These are phyloP conservation scores for Peniophora sp. DNA, from an alignment of 1,284 basidiomycete species.

Conservation along the genomic window DNA sequence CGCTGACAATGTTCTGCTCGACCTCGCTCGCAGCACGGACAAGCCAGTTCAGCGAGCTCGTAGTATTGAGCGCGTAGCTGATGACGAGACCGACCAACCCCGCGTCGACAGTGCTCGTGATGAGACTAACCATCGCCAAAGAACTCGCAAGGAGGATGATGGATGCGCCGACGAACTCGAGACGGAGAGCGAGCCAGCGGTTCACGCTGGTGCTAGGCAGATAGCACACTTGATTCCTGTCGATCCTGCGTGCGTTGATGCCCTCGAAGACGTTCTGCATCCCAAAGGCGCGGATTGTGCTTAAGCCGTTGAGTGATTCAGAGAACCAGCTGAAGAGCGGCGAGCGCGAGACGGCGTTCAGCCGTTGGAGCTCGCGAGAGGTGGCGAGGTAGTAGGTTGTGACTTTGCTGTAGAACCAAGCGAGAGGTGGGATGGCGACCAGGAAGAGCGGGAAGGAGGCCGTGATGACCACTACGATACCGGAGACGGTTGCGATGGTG, in stretches of 20 bases:
- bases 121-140: constrained; percentile 64
- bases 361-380: constrained; percentile 85
- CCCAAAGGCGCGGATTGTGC: constrained; percentile 79
- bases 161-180: constrained; percentile 79
- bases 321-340: constrained; percentile 90
- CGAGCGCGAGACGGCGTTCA: constrained; percentile 85
- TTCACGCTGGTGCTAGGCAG: constrained; percentile 68
- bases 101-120: constrained; percentile 74
- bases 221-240: constrained; percentile 81
- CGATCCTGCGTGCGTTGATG: constrained; percentile 74
- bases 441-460: constrained; percentile 80
- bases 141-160: constrained; percentile 74
- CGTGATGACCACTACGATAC: constrained; percentile 76
- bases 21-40: constrained; percentile 86
- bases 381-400: constrained; percentile 91
- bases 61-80: constrained; percentile 79
- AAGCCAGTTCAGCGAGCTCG: constrained; percentile 82
- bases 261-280: constrained; percentile 70
- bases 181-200: constrained; percentile 71
- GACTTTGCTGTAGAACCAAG: constrained; percentile 68
- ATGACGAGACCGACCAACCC: constrained; percentile 89
- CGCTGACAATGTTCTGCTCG: constrained; percentile 90
- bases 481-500: constrained; percentile 53
- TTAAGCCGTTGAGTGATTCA: constrained; percentile 78
- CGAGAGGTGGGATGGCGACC: constrained; percentile 66